Evolutionary conservation across 106 monocot genomes (phyloP), one percentile per base, ranked within the genome.

Genomic region (Posidonia australis): DNA sequence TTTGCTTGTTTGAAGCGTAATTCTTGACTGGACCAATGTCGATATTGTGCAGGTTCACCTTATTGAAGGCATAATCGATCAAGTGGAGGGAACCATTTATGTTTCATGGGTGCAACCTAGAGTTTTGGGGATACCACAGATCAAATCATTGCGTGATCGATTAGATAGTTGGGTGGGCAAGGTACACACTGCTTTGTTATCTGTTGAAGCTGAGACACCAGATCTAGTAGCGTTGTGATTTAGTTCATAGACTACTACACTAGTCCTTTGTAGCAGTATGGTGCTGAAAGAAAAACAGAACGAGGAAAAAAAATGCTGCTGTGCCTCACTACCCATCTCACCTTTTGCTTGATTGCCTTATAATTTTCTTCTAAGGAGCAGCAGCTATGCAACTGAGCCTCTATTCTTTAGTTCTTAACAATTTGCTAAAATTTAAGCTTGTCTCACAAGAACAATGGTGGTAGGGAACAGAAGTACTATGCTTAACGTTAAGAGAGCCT

Each of bases 101-200:
- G 81, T 93, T 54, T 93, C 93, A 19, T 93, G 89, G 93, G 93
- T 93, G 19, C 93, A 93, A 52, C 93, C 93, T 1, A 81, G 93
- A 67, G 89, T 93, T 60, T 71, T 93, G 53, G 93, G 93, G 12
- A 71, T 86, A 42, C 79, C 81, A 44, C 93, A 93, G 67, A 78
- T 93, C 46, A 86, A 80, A 71, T 83, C 93, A 5, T 61, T 93
- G 44, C 76, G 77, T 29, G 86, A 86, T 46, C 82, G 86, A 55
- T 74, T 93, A 17, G 89, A 93, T 46, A 32, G 31, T 43, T 93
- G 93, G 93, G 49, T 89, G 4, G 78, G 70, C n/a, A 89, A 93
- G 70, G 89, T 93, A 43, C 79, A 74, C 27, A 76, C 89, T 10
- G 81, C 93, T 13, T 77, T 93, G 67, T 13, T 78, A 21, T 89